phyloP scores from a whole-genome alignment of 805 yeast species.

The Deakozyma indianensis region DNA sequence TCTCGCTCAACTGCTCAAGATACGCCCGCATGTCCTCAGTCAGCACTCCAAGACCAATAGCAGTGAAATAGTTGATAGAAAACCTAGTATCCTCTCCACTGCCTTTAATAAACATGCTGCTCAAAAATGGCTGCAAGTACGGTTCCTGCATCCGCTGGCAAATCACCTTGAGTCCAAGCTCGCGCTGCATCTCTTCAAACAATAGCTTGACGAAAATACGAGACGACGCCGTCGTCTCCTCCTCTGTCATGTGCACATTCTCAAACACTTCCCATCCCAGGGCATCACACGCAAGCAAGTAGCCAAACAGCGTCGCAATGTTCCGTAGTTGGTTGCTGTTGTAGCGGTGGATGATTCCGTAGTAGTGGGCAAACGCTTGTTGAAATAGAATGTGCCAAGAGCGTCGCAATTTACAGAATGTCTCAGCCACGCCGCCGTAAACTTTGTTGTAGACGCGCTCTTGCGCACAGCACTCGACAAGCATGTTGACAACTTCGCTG shows the following conservation, averaged over 20 bases:
- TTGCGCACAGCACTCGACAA: conserved; percentile 70
- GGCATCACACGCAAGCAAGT: conserved; percentile 54
- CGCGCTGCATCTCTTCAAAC: conserved; percentile 66
- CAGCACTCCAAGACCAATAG: conserved; percentile 72
- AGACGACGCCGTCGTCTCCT: conserved; percentile 58
- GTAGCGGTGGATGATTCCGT: conserved; percentile 43
- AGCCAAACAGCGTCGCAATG: conserved; percentile 78
- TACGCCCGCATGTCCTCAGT: conserved; percentile 70
- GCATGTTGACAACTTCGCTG: conserved; percentile 48
- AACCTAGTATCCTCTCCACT: conserved; percentile 32
- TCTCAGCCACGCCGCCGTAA: conserved; percentile 65
- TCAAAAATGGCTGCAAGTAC: conserved; percentile 32
- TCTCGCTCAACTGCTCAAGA: conserved; percentile 13
- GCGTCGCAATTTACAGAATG: conserved; percentile 35
- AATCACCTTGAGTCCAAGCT: conserved; percentile 46
- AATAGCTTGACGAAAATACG: conserved; percentile 71
- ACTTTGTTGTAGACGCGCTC: conserved; percentile 77
- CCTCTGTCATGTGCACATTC: conserved; percentile 47
- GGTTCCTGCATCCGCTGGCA: conserved; percentile 37
- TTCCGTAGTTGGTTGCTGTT: conserved; percentile 66
- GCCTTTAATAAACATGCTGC: conserved; percentile 37
- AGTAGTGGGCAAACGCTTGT: conserved; percentile 39
- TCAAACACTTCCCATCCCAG: conserved; percentile 50
- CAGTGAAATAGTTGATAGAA: conserved; percentile 82
- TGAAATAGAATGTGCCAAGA: conserved; percentile 47